phyloP scores from a whole-genome alignment of 2,329 filamentous ascomycete genomes.

The Colletotrichum zoysiae region DNA sequence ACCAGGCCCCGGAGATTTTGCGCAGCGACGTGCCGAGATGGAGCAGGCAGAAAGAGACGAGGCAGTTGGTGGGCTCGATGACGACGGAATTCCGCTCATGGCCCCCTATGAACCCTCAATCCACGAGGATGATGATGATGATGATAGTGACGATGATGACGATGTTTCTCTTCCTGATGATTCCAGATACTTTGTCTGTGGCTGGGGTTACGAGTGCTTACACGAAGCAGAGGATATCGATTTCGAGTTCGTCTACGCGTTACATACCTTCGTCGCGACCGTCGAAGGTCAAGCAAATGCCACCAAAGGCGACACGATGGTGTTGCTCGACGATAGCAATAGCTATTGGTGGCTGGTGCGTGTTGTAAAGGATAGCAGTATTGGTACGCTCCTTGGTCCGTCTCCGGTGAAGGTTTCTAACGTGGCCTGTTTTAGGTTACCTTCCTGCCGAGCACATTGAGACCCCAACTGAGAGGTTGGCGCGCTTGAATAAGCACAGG shows the following conservation, averaged over 20 bases:
- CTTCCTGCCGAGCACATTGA: slow-evolving; percentile 98
- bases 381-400: slow-evolving; percentile 63
- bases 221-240: slow-evolving; percentile 97
- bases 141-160: slow-evolving; percentile 69
- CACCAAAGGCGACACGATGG: slow-evolving; percentile 98
- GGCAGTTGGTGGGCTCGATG: slow-evolving; percentile 36
- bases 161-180: slow-evolving; percentile 69
- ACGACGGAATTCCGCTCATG: slow-evolving; percentile 51
- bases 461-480: slow-evolving; percentile 93
- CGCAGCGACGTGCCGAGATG: slow-evolving; percentile 33
- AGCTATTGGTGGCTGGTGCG: slow-evolving; percentile 99
- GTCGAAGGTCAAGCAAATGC: slow-evolving; percentile 99
- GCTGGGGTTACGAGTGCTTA: slow-evolving; percentile 88
- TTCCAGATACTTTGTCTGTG: slow-evolving; percentile 75
- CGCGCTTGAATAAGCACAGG: slow-evolving; percentile 95
- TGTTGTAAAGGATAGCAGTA: slow-evolving; percentile 97
- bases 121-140: slow-evolving; percentile 44
- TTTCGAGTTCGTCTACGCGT: slow-evolving; percentile 98
- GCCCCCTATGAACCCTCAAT: slow-evolving; percentile 60
- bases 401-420: slow-evolving; percentile 9
- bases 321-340: slow-evolving; percentile 96
- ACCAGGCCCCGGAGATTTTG: slow-evolving; percentile 19
- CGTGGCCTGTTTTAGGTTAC: slow-evolving; percentile 73
- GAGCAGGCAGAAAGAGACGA: slow-evolving; percentile 43
- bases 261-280: slow-evolving; percentile 97